Evolutionary conservation across 2,329 filamentous ascomycete species (phyloP).

Genomic region (Colletotrichum acutatum): DNA sequence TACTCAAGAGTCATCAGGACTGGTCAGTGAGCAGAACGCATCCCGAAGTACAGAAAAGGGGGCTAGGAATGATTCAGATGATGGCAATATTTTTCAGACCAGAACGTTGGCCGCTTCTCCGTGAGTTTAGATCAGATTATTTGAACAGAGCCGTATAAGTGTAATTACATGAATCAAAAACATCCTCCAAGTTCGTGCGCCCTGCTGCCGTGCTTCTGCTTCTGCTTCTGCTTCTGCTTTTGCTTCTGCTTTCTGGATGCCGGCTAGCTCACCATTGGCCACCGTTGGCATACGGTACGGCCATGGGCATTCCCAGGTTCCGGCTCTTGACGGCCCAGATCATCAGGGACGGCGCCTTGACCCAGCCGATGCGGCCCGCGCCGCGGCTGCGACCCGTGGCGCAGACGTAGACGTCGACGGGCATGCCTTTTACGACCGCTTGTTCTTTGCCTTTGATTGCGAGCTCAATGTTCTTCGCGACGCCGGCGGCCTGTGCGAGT

Average conservation of each 20-base stretch:
- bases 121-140: neutral
- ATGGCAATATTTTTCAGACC: no score
- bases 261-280: constrained; percentile 57
- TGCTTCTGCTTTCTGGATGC: no score
- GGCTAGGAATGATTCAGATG: no score
- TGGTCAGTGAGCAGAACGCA: neutral
- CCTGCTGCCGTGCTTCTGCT: no score
- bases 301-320: constrained; percentile 57
- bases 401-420: constrained; percentile 60
- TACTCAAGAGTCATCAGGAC: neutral
- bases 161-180: neutral
- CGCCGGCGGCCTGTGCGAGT: constrained; percentile 54
- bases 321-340: constrained; percentile 64
- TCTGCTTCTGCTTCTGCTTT: no score
- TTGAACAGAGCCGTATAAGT: neutral
- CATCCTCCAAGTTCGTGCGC: no score
- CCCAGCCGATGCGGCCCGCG: constrained; percentile 57
- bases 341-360: constrained; percentile 62
- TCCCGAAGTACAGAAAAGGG: no score
- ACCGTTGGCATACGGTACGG: constrained; percentile 59
- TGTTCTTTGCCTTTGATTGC: constrained; percentile 57
- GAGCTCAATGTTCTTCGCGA: constrained; percentile 65
- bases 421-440: constrained; percentile 56
- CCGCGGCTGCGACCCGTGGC: constrained; percentile 62
- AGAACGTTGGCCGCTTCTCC: neutral